A percentile compares a stretch with the other conserved stretches of the same genome.
Conservation (phyloP, 176 grass and related monocot genomes). For the Dendrocalamus sinicus region DNA sequence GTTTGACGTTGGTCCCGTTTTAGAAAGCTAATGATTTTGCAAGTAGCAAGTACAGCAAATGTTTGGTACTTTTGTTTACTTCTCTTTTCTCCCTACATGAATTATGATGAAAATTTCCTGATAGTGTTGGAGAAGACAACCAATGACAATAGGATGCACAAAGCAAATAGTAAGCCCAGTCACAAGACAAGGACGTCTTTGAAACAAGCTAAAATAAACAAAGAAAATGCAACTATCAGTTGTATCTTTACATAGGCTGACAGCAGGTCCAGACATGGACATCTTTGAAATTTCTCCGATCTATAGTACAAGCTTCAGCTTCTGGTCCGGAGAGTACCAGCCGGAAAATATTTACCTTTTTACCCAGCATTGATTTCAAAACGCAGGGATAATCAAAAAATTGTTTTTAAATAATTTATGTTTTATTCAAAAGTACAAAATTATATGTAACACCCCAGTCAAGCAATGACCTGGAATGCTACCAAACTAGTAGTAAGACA, state of each 20-base stretch:
- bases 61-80: no score
- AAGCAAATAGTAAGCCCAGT: neutral
- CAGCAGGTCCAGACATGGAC: neutral
- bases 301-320: neutral
- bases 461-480: no score
- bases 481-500: no score
- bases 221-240: neutral
- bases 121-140: neutral
- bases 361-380: constrained; percentile 50
- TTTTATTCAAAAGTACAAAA: no score
- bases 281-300: neutral
- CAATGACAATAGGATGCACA: neutral
- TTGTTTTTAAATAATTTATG: no score
- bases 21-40: neutral
- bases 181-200: neutral
- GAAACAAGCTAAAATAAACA: neutral
- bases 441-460: no score
- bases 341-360: constrained; percentile 54
- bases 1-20: neutral
- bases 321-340: no score
- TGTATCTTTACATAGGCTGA: constrained; percentile 10
- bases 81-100: neutral
- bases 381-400: constrained; percentile 47
- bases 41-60: neutral
- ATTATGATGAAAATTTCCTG: neutral